A percentile compares a stretch with the other conserved stretches of the same genome.
These are phyloP conservation scores for Backusella circina DNA, from an alignment of 192 early-diverging fungal species.

Conservation along the genomic window DNA sequence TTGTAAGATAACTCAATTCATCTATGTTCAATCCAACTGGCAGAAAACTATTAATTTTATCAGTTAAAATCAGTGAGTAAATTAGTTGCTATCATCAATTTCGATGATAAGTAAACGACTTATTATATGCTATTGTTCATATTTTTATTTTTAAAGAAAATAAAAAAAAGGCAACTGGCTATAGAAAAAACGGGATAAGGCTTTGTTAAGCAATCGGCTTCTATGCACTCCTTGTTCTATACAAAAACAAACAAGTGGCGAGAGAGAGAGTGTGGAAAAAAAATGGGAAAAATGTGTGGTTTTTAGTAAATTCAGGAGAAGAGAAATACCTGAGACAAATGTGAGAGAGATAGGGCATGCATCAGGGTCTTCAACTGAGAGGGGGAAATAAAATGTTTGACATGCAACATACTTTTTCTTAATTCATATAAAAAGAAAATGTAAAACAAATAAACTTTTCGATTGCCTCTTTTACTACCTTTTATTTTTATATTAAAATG, in stretches of 20 bases:
- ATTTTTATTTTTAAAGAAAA: not conserved
- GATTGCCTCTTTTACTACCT: not conserved
- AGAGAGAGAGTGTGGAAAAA: not conserved
- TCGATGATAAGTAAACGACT: not conserved
- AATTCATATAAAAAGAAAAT: conserved; percentile 4
- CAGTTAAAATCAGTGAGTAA: not conserved
- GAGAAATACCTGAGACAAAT: not conserved
- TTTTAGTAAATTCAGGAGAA: conserved; percentile 2
- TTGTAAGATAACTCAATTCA: not conserved
- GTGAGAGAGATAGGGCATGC: not conserved
- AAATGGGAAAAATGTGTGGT: not conserved
- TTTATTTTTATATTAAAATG: conserved; percentile 2
- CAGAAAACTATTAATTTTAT: not conserved
- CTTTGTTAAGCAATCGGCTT: not conserved
- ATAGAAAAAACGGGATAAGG: not conserved
- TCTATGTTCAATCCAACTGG: not conserved
- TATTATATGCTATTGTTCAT: not conserved
- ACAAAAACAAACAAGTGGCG: not conserved
- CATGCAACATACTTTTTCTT: not conserved
- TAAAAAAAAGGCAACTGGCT: too few relatives aligned
- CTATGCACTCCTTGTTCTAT: not conserved
- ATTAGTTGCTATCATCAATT: not conserved
- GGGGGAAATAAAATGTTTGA: not conserved
- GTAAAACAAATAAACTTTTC: not conserved
- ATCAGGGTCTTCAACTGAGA: not conserved